Conservation (phyloP, 2,329 filamentous ascomycete species). For the Rhynchosporium agropyri region DNA sequence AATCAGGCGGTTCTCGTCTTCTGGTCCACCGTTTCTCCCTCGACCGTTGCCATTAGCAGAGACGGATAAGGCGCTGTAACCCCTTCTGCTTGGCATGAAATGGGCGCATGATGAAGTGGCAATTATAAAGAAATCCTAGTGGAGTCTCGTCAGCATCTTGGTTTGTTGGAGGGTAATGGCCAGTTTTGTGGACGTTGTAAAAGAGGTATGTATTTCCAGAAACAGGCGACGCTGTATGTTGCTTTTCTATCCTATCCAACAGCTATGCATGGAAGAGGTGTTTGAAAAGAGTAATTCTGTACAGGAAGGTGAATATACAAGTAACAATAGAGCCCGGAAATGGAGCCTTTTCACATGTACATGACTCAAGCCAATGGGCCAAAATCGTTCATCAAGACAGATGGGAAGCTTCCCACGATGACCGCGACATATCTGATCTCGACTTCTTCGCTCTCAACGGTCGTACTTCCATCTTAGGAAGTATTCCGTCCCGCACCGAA, state of each 20-base stretch:
- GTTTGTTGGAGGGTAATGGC: conserved; percentile 6
- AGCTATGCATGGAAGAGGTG: conserved; percentile 21
- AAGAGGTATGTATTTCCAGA: conserved; percentile 14
- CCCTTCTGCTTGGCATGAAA: conserved; percentile 63
- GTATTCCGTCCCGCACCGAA: conserved; percentile 41
- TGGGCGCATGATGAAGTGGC: conserved; percentile 69
- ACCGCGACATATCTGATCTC: conserved; percentile 34
- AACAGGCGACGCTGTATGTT: conserved; percentile 30
- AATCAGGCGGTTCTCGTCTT: conserved; percentile 92
- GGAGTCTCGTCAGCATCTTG: conserved; percentile 27
- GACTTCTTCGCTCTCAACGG: conserved; percentile 30
- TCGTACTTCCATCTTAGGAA: conserved; percentile 41
- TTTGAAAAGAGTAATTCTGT: conserved; percentile 21
- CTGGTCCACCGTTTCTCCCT: conserved; percentile 44
- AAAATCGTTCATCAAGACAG: conserved; percentile 30
- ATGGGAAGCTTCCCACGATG: conserved; percentile 37
- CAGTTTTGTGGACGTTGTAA: conserved; percentile 17
- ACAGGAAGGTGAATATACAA: conserved; percentile 23
- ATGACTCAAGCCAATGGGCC: conserved; percentile 24
- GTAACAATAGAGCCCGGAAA: neutral
- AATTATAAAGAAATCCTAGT: conserved; percentile 67
- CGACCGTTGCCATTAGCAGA: conserved; percentile 51
- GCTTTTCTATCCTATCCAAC: conserved; percentile 31
- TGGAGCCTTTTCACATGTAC: conserved; percentile 11
- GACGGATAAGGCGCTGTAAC: conserved; percentile 66